These are phyloP conservation scores for Xylariaceae sp. DNA, from an alignment of 2,329 filamentous ascomycete species.

Conservation along the genomic window DNA sequence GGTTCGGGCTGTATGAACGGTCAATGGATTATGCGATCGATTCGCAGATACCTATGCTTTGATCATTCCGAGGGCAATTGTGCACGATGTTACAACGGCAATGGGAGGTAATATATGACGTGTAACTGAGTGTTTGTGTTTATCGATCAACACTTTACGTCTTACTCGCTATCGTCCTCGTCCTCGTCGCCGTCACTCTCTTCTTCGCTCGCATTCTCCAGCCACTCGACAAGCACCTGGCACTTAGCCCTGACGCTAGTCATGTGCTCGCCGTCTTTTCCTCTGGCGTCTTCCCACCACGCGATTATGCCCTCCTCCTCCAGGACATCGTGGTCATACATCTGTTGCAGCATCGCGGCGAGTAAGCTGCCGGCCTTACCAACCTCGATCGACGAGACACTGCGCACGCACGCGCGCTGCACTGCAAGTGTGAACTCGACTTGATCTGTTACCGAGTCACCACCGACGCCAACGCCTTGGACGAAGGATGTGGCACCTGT, in stretches of 20 bases:
- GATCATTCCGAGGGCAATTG: too few relatives aligned
- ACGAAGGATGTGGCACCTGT: constrained; percentile 54
- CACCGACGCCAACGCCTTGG: constrained; percentile 56
- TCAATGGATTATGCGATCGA: too few relatives aligned
- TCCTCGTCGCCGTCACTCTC: constrained; percentile 65
- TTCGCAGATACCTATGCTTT: too few relatives aligned
- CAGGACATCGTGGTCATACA: constrained; percentile 79
- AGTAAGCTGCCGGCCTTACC: constrained; percentile 59
- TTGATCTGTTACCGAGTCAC: constrained; percentile 70
- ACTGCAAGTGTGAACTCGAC: constrained; percentile 78
- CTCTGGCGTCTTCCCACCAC: constrained; percentile 80
- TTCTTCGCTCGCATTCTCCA: constrained; percentile 71
- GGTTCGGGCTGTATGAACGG: too few relatives aligned
- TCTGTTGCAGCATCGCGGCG: constrained; percentile 73
- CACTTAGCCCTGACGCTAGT: constrained; percentile 67
- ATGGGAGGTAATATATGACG: too few relatives aligned
- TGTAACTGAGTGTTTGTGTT: too few relatives aligned
- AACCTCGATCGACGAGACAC: constrained; percentile 54
- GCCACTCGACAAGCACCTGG: constrained; percentile 75
- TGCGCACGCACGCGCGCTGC: constrained; percentile 71
- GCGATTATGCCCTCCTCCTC: constrained; percentile 83
- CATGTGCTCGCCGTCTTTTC: constrained; percentile 66
- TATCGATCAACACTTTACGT: too few relatives aligned
- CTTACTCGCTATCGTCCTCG: constrained; percentile 8
- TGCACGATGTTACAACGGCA: too few relatives aligned